Evolutionary conservation across 129 eudicot species (phyloP).

Genomic region (Ambrosia artemisiifolia): DNA sequence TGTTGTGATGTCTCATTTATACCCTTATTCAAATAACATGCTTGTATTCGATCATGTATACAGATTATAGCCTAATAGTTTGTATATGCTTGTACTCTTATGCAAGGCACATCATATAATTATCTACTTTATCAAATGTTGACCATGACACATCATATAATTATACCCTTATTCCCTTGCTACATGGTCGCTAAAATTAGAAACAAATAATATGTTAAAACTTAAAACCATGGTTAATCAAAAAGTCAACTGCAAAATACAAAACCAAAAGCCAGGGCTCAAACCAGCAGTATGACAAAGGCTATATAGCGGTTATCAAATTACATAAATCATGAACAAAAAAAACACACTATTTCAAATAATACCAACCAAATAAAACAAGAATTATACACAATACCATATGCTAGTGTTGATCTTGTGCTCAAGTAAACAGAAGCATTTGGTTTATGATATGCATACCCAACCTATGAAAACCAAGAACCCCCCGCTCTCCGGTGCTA

Average conservation of each 20-base stretch:
- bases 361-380: conserved; percentile 30
- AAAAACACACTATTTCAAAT: conserved; percentile 23
- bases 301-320: conserved; percentile 1
- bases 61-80: too few relatives aligned
- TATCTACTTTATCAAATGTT: too few relatives aligned
- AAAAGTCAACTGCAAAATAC: neutral
- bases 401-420: conserved; percentile 26
- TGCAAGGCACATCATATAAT: too few relatives aligned
- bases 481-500: conserved; percentile 2
- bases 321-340: conserved; percentile 21
- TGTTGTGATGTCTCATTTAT: too few relatives aligned
- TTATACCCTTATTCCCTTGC: too few relatives aligned
- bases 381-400: conserved; percentile 39
- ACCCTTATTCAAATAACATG: too few relatives aligned
- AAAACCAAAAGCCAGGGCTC: conserved; percentile 2
- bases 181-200: too few relatives aligned
- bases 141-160: too few relatives aligned
- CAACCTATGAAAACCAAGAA: conserved; percentile 24
- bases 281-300: neutral
- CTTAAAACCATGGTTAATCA: neutral
- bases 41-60: too few relatives aligned
- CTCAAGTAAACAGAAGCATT: conserved; percentile 21
- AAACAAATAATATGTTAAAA: too few relatives aligned
- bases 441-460: conserved; percentile 24
- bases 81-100: too few relatives aligned